Base-by-base conservation (phyloP, 2,329 filamentous ascomycete species). In the Claviceps citrina region DNA sequence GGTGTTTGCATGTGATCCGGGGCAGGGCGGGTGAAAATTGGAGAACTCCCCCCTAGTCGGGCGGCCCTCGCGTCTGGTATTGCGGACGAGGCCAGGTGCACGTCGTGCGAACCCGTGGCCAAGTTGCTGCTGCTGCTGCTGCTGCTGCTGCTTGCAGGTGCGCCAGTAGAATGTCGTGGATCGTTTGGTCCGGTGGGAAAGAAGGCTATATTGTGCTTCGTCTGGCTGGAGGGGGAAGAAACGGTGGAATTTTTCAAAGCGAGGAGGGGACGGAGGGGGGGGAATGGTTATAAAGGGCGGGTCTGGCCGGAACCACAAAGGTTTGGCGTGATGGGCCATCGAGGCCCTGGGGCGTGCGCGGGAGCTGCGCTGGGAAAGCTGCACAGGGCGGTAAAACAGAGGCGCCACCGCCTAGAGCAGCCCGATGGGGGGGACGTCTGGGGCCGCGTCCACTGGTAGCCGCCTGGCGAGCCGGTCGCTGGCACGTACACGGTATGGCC, bases 1-100 rank as follows among this genome's bases (percentile, higher is more conserved):
- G 76, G 70, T 62, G 76, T 75, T 72, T 82, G 78, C 79, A 84
- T 84, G 71, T 79, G 76, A 77, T 67, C 59, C 45, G 45, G 26
- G 16, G 31, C 34, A 38, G 38, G 8, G 12, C 6, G 9, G n/a
- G 19, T 13, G 19, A 19, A 18, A 16, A 9, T 40, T 16, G n/a
- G n/a, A n/a, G n/a, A n/a, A n/a, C n/a, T n/a, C n/a, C n/a, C n/a
- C n/a, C n/a, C n/a, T n/a, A n/a, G n/a, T n/a, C n/a, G n/a, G n/a
- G n/a, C n/a, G n/a, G n/a, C n/a, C n/a, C n/a, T n/a, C n/a, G n/a
- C n/a, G n/a, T n/a, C n/a, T n/a, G n/a, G n/a, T n/a, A n/a, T n/a
- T n/a, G n/a, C n/a, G n/a, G n/a, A n/a, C n/a, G n/a, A n/a, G n/a
- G n/a, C n/a, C n/a, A n/a, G n/a, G n/a, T n/a, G n/a, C n/a, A n/a